These are phyloP conservation scores for Amphibolis antarctica DNA, from an alignment of 106 monocot species.

Conservation along the genomic window DNA sequence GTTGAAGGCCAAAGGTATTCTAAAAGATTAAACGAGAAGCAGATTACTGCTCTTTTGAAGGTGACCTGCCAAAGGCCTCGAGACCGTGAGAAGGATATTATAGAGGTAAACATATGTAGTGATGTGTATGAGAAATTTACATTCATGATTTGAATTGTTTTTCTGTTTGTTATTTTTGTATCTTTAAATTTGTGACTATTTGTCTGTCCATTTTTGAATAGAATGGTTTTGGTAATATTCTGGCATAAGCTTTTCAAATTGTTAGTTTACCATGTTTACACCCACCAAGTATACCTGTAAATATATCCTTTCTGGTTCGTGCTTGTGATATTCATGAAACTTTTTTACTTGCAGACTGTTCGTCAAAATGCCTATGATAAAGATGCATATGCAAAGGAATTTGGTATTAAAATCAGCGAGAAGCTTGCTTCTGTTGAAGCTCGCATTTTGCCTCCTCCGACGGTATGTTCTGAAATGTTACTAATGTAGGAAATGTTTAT, in stretches of 20 bases:
- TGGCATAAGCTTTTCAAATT: too few relatives aligned
- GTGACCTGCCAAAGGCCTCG: constrained; percentile 82
- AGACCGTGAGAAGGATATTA: constrained; percentile 63
- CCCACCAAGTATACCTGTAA: too few relatives aligned
- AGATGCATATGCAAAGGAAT: constrained; percentile 82
- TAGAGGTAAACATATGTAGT: too few relatives aligned
- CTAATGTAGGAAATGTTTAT: not conserved
- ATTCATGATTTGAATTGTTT: too few relatives aligned
- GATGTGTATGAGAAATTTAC: too few relatives aligned
- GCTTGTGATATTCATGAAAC: not conserved
- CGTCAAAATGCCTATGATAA: constrained; percentile 70
- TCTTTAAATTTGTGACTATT: too few relatives aligned
- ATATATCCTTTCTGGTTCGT: too few relatives aligned
- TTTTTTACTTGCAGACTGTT: constrained; percentile 51
- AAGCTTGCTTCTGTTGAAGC: constrained; percentile 89
- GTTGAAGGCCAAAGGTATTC: constrained; percentile 95
- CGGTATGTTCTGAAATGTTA: constrained; percentile 26
- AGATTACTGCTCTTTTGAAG: constrained; percentile 80
- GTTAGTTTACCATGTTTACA: too few relatives aligned
- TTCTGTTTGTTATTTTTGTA: too few relatives aligned
- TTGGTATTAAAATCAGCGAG: constrained; percentile 82
- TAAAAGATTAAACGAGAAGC: constrained; percentile 91
- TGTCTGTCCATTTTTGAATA: too few relatives aligned
- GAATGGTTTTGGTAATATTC: too few relatives aligned
- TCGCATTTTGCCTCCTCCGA: constrained; percentile 73